A percentile compares a stretch with the other conserved stretches of the same genome.
phyloP scores from a whole-genome alignment of 2,329 filamentous ascomycete species.

The Aspergillus sp. region DNA sequence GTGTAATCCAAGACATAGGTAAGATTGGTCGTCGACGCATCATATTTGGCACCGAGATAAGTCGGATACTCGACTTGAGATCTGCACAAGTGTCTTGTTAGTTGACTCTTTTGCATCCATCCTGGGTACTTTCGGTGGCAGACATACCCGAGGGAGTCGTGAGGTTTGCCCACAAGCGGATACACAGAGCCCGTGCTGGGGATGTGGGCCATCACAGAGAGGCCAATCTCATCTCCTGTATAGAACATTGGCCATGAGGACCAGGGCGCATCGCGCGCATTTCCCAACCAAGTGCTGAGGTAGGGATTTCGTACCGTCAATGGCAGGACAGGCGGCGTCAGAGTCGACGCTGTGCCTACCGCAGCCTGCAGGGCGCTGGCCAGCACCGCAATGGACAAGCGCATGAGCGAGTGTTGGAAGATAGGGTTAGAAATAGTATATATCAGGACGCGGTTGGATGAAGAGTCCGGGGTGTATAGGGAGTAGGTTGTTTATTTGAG shows the following conservation, averaged over 20 bases:
- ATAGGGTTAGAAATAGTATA: background rate
- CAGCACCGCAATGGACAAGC: constrained; percentile 23
- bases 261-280: constrained; percentile 70
- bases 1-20: constrained; percentile 51
- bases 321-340: constrained; percentile 59
- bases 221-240: constrained; percentile 60
- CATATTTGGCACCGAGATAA: constrained; percentile 56
- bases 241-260: constrained; percentile 80
- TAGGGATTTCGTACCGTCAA: constrained; percentile 71
- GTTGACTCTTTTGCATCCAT: background rate
- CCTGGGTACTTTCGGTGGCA: background rate
- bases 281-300: constrained; percentile 63
- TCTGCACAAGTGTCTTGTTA: constrained; percentile 20
- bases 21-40: constrained; percentile 62
- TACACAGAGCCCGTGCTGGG: constrained; percentile 54
- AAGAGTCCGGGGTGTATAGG: background rate
- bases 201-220: constrained; percentile 55
- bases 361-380: constrained; percentile 33
- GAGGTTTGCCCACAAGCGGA: constrained; percentile 57
- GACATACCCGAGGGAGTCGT: constrained; percentile 43
- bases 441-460: background rate
- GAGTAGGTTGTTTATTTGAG: too few species aligned
- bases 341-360: constrained; percentile 42
- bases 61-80: constrained; percentile 52
- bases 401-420: constrained; percentile 19